Percentiles rank a stretch among this genome's conserved stretches.
These are phyloP conservation scores for Neurospora sp. DNA, from an alignment of 495 filamentous ascomycete genomes.

Conservation along the genomic window DNA sequence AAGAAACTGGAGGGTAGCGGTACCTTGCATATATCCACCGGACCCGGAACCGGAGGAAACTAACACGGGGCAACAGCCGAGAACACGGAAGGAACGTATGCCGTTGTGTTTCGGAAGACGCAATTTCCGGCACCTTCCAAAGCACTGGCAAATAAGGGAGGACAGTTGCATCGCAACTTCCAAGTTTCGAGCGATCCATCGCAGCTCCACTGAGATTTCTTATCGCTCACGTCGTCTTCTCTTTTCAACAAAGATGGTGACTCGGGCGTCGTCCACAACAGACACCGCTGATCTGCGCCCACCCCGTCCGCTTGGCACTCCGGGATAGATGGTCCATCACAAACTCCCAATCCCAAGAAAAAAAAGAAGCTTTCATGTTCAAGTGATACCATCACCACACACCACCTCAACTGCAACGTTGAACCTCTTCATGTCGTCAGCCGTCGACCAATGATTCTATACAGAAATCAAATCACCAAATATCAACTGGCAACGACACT, in stretches of 20 bases:
- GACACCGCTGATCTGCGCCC: neutral
- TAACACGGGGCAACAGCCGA: neutral
- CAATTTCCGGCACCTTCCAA: neutral
- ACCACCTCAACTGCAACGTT: neutral
- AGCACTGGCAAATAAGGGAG: neutral
- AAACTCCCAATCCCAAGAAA: neutral
- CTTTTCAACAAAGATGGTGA: neutral
- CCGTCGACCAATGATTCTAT: constrained; percentile 9
- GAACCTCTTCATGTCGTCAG: neutral
- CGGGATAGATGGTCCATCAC: neutral
- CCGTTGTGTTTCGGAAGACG: neutral
- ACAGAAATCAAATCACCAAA: constrained; percentile 12
- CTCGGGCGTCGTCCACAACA: neutral
- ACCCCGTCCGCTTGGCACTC: neutral
- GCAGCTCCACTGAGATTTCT: neutral
- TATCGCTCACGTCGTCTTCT: neutral
- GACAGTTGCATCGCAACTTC: neutral
- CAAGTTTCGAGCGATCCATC: neutral
- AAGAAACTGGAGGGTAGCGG: neutral
- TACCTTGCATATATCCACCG: neutral
- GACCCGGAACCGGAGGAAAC: neutral
- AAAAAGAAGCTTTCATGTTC: neutral
- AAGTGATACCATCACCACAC: neutral
- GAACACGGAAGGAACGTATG: neutral
- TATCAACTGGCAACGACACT: constrained; percentile 5